These are phyloP conservation scores for Cladophialophora exuberans DNA, from an alignment of 2,329 filamentous ascomycete species.

Conservation along the genomic window DNA sequence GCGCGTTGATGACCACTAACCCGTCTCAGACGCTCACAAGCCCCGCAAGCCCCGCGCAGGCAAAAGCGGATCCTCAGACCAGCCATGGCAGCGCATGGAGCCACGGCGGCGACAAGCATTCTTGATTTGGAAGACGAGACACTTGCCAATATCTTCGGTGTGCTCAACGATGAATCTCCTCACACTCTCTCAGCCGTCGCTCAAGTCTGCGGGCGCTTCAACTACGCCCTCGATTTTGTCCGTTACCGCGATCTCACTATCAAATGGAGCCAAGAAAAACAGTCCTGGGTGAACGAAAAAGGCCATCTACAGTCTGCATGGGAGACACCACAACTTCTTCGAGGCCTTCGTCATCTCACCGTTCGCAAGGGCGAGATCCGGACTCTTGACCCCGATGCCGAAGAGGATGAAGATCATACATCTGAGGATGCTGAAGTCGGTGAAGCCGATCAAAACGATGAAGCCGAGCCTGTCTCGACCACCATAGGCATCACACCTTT, in stretches of 20 bases:
- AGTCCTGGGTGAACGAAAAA: neutral
- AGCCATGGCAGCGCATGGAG: neutral
- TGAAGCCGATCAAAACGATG: too few species aligned
- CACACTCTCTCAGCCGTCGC: constrained; percentile 16
- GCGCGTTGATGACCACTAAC: too few species aligned
- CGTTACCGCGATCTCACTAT: constrained; percentile 18
- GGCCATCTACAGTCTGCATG: neutral
- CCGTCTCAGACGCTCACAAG: too few species aligned
- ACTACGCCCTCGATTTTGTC: constrained; percentile 18
- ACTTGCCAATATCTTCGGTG: constrained; percentile 18
- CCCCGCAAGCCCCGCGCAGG: too few species aligned
- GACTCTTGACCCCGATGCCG: neutral
- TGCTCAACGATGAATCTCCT: constrained; percentile 22
- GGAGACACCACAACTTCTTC: constrained; percentile 14
- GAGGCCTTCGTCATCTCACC: constrained; percentile 24
- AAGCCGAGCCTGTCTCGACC: neutral
- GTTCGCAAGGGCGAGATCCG: neutral
- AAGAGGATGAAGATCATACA: neutral
- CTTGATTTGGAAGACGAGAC: constrained; percentile 24
- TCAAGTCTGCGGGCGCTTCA: constrained; percentile 21
- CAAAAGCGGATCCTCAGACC: neutral
- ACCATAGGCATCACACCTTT: neutral
- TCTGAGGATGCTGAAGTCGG: neutral
- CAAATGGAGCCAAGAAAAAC: constrained; percentile 3
- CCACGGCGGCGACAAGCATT: constrained; percentile 1